Evolutionary conservation across 179 eudicot species (phyloP).

Genomic region (Corrigiola litoralis): DNA sequence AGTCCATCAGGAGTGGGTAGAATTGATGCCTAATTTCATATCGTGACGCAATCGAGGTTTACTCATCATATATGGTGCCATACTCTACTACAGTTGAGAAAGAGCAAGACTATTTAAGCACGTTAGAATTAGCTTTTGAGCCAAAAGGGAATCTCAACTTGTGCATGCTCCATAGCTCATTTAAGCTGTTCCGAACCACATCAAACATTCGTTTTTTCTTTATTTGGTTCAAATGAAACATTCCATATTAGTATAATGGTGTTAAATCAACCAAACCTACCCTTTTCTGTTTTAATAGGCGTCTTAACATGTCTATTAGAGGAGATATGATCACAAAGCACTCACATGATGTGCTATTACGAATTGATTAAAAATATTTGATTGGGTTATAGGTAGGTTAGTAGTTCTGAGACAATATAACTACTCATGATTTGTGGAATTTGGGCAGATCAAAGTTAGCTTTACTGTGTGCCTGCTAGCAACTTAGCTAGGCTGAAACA

Average conservation of each 20-base stretch:
- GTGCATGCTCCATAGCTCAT: conserved; percentile 15
- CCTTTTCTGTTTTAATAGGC: background rate
- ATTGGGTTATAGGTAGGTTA: conserved; percentile 18
- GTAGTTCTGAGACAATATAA: conserved; percentile 21
- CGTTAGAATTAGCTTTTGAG: background rate
- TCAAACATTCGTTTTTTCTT: conserved; percentile 17
- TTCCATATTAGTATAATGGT: background rate
- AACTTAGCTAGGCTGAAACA: background rate
- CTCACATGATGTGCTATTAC: background rate
- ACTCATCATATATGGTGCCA: no score
- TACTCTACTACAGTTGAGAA: no score
- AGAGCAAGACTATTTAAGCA: no score
- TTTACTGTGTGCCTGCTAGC: background rate
- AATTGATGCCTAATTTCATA: no score
- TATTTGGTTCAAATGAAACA: background rate
- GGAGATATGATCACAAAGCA: background rate
- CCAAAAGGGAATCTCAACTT: background rate
- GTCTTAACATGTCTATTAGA: no score
- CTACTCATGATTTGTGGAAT: conserved; percentile 22
- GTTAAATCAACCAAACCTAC: conserved; percentile 12
- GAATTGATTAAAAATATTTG: background rate
- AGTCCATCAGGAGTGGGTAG: no score
- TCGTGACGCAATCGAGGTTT: no score
- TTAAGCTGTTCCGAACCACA: conserved; percentile 10
- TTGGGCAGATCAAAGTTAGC: conserved; percentile 2